Conservation (phyloP, 768 basidiomycete species). For the Leucogyrophana mollusca region DNA sequence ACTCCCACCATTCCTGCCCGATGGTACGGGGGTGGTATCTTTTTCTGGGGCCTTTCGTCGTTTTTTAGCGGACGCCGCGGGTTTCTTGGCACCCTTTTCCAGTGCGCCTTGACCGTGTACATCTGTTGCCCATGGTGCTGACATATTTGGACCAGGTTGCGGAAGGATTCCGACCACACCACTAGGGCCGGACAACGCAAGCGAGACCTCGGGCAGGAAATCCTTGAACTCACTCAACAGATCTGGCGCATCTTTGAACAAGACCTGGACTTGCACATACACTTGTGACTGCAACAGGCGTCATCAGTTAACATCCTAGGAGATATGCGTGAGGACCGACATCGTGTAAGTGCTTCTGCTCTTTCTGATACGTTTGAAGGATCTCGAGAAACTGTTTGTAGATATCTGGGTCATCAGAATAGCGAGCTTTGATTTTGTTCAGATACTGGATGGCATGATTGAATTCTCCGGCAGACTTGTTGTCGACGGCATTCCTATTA, state of each 20-base stretch:
- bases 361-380: slow-evolving; percentile 84
- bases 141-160: slow-evolving; percentile 37
- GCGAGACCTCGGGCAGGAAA: slow-evolving; percentile 69
- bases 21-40: slow-evolving; percentile 60
- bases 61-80: slow-evolving; percentile 45
- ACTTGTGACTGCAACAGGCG: slow-evolving; percentile 57
- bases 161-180: slow-evolving; percentile 49
- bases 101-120: slow-evolving; percentile 34
- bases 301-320: slow-evolving; percentile 7
- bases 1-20: slow-evolving; percentile 46
- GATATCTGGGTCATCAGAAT: slow-evolving; percentile 83
- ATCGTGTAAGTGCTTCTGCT: slow-evolving; percentile 70
- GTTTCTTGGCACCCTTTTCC: slow-evolving; percentile 39
- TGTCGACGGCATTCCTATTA: slow-evolving; percentile 47
- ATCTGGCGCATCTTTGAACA: slow-evolving; percentile 82
- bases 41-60: slow-evolving; percentile 67
- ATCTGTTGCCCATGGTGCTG: slow-evolving; percentile 42
- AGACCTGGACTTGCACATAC: slow-evolving; percentile 72
- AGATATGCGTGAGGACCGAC: slow-evolving; percentile 41
- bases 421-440: slow-evolving; percentile 97
- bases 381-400: slow-evolving; percentile 91
- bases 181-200: slow-evolving; percentile 38
- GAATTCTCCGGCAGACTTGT: slow-evolving; percentile 68
- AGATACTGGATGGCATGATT: slow-evolving; percentile 96
- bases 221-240: slow-evolving; percentile 79